Evolutionary conservation across 2,329 filamentous ascomycete species (phyloP), one percentile per base, ranked within the genome.

Genomic region (Colletotrichum zoysiae): DNA sequence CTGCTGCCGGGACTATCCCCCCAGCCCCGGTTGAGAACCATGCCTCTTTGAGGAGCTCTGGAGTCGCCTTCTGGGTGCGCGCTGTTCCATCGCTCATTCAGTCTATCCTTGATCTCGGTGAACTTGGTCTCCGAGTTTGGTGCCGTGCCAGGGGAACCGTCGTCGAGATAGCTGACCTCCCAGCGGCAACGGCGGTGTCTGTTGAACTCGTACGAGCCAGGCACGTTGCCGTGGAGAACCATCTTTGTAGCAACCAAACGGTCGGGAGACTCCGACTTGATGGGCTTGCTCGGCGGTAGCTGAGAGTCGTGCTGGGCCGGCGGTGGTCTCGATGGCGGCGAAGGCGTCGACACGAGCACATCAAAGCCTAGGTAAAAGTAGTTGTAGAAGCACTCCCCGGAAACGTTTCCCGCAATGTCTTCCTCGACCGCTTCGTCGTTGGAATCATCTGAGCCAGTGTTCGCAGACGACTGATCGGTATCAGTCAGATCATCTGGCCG

Each of bases 331-430:
- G 92, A 93, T 5, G 92, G 86, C 6, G 86, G 79, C 0, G 89
- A 90, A 0, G 93, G 92, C 40, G 91, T 90, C 0, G 95, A 97
- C n/a, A 99, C 89, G 6, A 98, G 87, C 12, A 98, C 89, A 80
- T 99, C 96, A 78, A 99, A 97, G 1, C 96, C 96, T 74, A 97
- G 91, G 75, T 95, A 92, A 79, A 98, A 99, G 80, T 99, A 99
- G 80, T 98, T 98, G 82, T 96, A 98, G 80, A 98, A 99, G 75
- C 92, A 95, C 79, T 97, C 94, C 5, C 90, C 88, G 1, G 90
- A 89, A 4, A 90, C 75, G 79, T 86, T 84, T 74, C 85, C 84
- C 1, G 84, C 83, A 4, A 84, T 79, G 40, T 89, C 87, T 40
- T 90, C 90, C 55, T 89, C 87, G 20, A 89, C 79, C 3, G 84